phyloP scores from a whole-genome alignment of 257 asterid species.

The Solanum peruvianum region DNA sequence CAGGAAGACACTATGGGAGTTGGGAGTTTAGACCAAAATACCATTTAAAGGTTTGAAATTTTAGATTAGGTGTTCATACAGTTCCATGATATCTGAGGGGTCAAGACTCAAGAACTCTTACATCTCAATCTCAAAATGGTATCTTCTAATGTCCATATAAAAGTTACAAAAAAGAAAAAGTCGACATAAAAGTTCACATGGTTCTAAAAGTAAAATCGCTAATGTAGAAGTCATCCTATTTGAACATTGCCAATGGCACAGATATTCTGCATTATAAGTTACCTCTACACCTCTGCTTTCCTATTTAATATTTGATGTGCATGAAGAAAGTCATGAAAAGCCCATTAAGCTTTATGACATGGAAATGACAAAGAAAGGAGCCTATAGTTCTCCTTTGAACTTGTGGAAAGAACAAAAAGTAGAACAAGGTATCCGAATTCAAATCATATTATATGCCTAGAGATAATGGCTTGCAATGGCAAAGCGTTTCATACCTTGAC shows the following conservation, averaged over 20 bases:
- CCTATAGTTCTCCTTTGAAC: not conserved
- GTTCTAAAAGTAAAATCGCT: not conserved
- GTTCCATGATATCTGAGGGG: not conserved
- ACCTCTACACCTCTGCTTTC: not conserved
- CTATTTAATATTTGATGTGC: not conserved
- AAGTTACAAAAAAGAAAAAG: not conserved
- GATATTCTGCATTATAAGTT: not conserved
- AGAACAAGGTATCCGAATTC: not conserved
- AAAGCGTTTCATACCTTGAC: constrained; percentile 44
- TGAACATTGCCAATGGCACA: not conserved
- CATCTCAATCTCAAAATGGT: not conserved
- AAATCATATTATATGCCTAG: not conserved
- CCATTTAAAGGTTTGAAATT: not conserved
- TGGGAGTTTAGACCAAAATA: not conserved
- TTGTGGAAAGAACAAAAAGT: not conserved
- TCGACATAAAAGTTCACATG: not conserved
- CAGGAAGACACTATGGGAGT: not conserved
- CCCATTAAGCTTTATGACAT: not conserved
- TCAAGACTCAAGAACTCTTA: not conserved
- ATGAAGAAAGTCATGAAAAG: not conserved
- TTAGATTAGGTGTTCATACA: not conserved
- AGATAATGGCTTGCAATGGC: not conserved
- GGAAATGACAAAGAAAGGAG: not conserved
- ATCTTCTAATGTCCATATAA: not conserved
- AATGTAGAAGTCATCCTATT: not conserved